Percentiles rank a stretch among this genome's conserved stretches.
phyloP scores from a whole-genome alignment of 139 green algal species.

The Pseudopediastrum boryanum region DNA sequence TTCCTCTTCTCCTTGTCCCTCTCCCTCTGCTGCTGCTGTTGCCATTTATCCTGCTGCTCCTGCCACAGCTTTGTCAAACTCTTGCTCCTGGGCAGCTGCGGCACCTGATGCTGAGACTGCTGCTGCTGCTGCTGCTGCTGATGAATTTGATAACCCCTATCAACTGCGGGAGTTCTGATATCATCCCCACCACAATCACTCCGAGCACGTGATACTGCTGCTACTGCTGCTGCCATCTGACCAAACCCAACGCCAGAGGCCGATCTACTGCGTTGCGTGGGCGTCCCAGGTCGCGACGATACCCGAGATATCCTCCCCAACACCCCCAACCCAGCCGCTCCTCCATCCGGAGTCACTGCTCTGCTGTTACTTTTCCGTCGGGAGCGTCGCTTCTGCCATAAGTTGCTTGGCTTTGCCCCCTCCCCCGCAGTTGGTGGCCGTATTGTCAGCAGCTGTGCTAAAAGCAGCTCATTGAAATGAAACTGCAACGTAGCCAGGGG shows the following conservation, averaged over 20 bases:
- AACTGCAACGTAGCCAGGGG: conserved; percentile 26
- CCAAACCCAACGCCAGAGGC: no score
- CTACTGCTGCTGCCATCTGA: not conserved
- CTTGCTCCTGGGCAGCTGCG: not conserved
- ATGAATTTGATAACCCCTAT: not conserved
- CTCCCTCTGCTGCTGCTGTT: not conserved
- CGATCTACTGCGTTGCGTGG: not conserved
- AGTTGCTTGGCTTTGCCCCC: not conserved
- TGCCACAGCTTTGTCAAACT: no score
- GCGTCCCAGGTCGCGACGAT: no score
- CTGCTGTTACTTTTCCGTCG: not conserved
- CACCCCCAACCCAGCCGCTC: not conserved
- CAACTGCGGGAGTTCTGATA: not conserved
- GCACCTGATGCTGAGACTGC: not conserved
- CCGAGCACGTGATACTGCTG: not conserved
- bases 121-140: conserved; percentile 15
- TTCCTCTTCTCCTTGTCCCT: no score
- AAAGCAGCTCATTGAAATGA: conserved; percentile 32
- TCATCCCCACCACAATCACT: not conserved
- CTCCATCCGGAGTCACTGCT: not conserved
- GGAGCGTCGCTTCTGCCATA: not conserved
- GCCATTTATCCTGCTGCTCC: not conserved
- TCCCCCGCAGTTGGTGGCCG: not conserved
- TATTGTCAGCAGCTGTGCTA: not conserved
- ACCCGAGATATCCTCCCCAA: not conserved